phyloP scores from a whole-genome alignment of 1,139 yeast genomes.

The Yamadazyma triangularis region DNA sequence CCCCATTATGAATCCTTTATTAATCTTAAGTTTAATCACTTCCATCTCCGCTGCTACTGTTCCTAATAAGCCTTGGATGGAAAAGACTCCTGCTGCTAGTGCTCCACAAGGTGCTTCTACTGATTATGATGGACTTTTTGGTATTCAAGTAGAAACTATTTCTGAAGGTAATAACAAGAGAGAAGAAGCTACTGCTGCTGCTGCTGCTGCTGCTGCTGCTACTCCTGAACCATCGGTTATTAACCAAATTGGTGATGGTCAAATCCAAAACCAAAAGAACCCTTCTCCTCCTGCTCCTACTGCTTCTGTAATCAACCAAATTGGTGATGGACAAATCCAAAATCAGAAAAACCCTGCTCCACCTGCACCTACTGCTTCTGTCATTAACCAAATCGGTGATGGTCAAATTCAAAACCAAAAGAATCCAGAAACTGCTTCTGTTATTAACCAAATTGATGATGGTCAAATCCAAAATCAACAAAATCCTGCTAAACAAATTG shows the following conservation, averaged over 20 bases:
- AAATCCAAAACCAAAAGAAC: conserved; percentile 31
- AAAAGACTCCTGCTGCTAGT: conserved; percentile 55
- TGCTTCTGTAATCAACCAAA: conserved; percentile 43
- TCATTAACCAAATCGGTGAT: conserved; percentile 30
- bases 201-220: conserved; percentile 6
- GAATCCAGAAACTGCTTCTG: conserved; percentile 13
- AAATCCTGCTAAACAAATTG: conserved; percentile 41
- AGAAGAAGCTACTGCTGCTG: conserved; percentile 17
- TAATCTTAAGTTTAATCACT: conserved; percentile 9
- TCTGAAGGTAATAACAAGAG: conserved; percentile 12
- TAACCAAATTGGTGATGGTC: conserved; percentile 37
- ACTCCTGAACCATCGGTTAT: conserved; percentile 22
- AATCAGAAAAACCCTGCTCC: conserved; percentile 17
- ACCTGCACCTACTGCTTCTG: conserved; percentile 27
- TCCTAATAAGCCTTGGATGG: conserved; percentile 65
- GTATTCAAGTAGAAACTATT: conserved; percentile 63
- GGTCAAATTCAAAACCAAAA: conserved; percentile 32
- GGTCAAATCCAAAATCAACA: conserved; percentile 31
- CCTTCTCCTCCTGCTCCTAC: conserved; percentile 32
- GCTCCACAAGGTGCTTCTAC: conserved; percentile 49
- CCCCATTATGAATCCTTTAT: neutral
- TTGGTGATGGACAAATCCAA: conserved; percentile 62
- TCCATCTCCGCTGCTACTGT: conserved; percentile 56
- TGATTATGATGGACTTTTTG: conserved; percentile 57
- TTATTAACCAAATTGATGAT: conserved; percentile 23